Conservation (phyloP, 2,329 filamentous ascomycete species). For the Hymenoscyphus salicellus region DNA sequence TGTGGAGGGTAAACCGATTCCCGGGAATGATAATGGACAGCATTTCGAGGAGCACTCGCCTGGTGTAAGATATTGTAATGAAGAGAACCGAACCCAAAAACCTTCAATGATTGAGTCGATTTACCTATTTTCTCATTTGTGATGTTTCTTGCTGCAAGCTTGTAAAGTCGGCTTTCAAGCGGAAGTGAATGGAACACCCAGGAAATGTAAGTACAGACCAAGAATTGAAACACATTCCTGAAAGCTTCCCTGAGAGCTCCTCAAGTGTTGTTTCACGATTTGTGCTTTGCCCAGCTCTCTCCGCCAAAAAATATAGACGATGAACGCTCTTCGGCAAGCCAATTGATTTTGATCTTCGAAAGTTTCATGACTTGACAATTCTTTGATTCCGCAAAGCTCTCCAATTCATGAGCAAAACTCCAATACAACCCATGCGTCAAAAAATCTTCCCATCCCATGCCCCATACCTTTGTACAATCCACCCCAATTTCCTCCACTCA, state of each 20-base stretch:
- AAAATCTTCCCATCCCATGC: slow-evolving; percentile 1
- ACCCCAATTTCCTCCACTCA: background rate
- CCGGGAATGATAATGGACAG: background rate
- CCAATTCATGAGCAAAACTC: background rate
- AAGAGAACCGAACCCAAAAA: background rate
- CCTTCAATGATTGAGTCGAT: background rate
- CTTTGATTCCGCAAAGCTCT: background rate
- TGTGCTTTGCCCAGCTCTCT: background rate
- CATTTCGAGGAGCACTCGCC: background rate
- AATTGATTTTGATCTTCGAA: background rate
- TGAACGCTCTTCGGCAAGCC: background rate
- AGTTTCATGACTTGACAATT: background rate
- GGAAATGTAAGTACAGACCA: no score
- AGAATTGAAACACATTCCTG: no score
- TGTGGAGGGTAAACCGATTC: background rate
- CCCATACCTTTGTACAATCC: slow-evolving; percentile 9
- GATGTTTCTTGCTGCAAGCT: background rate
- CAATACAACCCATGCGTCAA: slow-evolving; percentile 2
- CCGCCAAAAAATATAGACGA: background rate
- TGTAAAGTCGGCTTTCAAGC: no score
- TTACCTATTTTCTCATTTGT: background rate
- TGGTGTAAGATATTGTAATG: slow-evolving; percentile 3
- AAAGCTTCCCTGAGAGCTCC: no score
- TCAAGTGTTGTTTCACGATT: background rate
- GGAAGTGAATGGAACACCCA: no score